Evolutionary conservation across 1,284 basidiomycete species (phyloP).

Genomic region (Xanthoconium separans): DNA sequence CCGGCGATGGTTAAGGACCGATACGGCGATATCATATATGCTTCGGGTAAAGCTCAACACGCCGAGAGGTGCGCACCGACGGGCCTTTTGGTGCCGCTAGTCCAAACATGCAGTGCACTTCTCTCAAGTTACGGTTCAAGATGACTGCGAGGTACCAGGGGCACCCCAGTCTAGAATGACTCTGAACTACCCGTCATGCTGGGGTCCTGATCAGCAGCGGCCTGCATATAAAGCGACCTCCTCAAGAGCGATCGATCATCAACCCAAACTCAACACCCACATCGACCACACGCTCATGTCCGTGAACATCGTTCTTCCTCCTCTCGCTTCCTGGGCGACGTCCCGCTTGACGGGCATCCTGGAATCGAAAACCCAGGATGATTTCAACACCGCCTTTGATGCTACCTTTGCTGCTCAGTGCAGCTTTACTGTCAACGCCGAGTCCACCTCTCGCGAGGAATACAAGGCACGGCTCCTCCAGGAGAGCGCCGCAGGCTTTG

Average conservation of each 20-base stretch:
- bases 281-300: slow-evolving; percentile 19
- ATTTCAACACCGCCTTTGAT: slow-evolving; percentile 37
- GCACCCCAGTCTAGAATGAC: too few relatives aligned
- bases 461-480: slow-evolving; percentile 29
- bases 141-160: not conserved
- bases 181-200: not conserved
- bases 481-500: slow-evolving; percentile 24
- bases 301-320: slow-evolving; percentile 32
- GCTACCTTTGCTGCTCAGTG: slow-evolving; percentile 32
- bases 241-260: not conserved
- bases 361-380: slow-evolving; percentile 28
- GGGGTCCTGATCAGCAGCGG: not conserved
- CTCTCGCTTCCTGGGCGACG: slow-evolving; percentile 38
- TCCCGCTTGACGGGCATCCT: slow-evolving; percentile 35
- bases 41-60: slow-evolving; percentile 1
- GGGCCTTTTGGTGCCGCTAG: not conserved
- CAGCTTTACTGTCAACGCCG: slow-evolving; percentile 37
- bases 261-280: not conserved
- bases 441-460: slow-evolving; percentile 22
- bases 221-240: slow-evolving; percentile 13
- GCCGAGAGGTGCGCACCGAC: not conserved
- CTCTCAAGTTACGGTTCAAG: not conserved
- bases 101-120: not conserved
- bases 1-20: not conserved
- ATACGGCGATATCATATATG: not conserved